A percentile compares a stretch with the other conserved stretches of the same genome.
Evolutionary conservation across 768 basidiomycete genomes (phyloP).

Genomic region (Tylopilus plumbeoviolaceoides): DNA sequence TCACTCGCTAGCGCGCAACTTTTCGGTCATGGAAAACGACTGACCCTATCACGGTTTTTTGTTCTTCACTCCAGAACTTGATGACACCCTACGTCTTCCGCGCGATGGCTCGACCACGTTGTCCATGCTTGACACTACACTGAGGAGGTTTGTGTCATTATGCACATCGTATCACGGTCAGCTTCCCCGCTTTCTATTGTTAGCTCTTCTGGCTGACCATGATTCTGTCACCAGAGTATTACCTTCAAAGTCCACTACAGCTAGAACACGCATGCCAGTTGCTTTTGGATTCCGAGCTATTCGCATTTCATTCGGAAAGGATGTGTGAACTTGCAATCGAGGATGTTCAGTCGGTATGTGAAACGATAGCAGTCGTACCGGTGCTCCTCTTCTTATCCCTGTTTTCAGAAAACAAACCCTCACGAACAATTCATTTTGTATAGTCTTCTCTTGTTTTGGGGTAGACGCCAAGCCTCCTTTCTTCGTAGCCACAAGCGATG

Average conservation of each 20-base stretch:
- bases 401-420: slow-evolving; percentile 72
- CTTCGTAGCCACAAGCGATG: slow-evolving; percentile 81
- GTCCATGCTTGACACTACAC: slow-evolving; percentile 69
- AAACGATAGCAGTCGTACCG: not conserved
- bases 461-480: slow-evolving; percentile 62
- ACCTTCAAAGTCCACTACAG: slow-evolving; percentile 78
- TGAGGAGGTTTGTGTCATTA: slow-evolving; percentile 72
- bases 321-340: slow-evolving; percentile 80
- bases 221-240: slow-evolving; percentile 57
- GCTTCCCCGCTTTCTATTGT: slow-evolving; percentile 21
- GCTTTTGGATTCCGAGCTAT: slow-evolving; percentile 81
- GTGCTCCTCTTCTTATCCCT: slow-evolving; percentile 4
- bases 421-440: slow-evolving; percentile 79
- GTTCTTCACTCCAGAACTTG: slow-evolving; percentile 61
- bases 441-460: slow-evolving; percentile 71
- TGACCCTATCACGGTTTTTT: slow-evolving; percentile 2
- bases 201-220: slow-evolving; percentile 5
- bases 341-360: slow-evolving; percentile 61
- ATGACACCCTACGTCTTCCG: slow-evolving; percentile 72
- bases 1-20: slow-evolving; percentile 5
- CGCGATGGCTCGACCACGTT: slow-evolving; percentile 58
- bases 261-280: slow-evolving; percentile 78
- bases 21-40: not conserved
- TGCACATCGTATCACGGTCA: slow-evolving; percentile 85
- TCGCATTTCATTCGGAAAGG: slow-evolving; percentile 85